Base-by-base conservation (phyloP, 148 eudicot species). In the Chenopodium formosanum region DNA sequence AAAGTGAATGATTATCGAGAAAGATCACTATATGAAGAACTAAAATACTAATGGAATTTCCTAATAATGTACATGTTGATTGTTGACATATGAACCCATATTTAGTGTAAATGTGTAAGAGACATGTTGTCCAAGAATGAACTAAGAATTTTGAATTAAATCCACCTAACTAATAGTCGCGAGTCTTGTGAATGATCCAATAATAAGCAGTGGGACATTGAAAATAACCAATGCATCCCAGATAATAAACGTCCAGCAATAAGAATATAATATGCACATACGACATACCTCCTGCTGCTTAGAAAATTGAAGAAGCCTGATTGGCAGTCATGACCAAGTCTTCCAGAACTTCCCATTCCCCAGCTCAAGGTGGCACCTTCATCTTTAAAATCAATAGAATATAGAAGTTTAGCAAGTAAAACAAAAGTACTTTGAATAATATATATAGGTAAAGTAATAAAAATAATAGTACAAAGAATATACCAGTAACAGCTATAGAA, bases 401-500 rank as follows among this genome's bases (percentile, higher is more conserved):
- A 76, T 34, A 25, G 27, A 64, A 68, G 2, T 29, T 76, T 16
- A 46, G 23, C 2, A 4, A 2, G 32, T 76, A 4, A 19, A 66
- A 34, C 13, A 48, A 37, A 48, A 75, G 16, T 58, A 25, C 74
- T 47, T 67, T 27, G n/a, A 29, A 32, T 60, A 20, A 68, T 23
- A n/a, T 60, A 67, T 47, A 10, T 20, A 25, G 17, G 17, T 23
- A 31, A 52, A 27, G 64, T 27, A 53, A 12, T 19, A 16, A 31
- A 70, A 64, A 25, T 71, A 31, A 67, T n/a, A n/a, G n/a, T 16
- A 47, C 31, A 83, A 64, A 74, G 70, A 62, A 80, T 75, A 74
- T 73, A 96, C 99, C 98, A 89, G 98, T 91, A 66, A 90, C 86
- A 65, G 99, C 99, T 81, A 96, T 84, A 19, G 99, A 94, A 84